Percentiles rank a stretch among this genome's conserved stretches.
These are phyloP conservation scores for Naganishia randhawae DNA, from an alignment of 768 basidiomycete species.

Conservation along the genomic window DNA sequence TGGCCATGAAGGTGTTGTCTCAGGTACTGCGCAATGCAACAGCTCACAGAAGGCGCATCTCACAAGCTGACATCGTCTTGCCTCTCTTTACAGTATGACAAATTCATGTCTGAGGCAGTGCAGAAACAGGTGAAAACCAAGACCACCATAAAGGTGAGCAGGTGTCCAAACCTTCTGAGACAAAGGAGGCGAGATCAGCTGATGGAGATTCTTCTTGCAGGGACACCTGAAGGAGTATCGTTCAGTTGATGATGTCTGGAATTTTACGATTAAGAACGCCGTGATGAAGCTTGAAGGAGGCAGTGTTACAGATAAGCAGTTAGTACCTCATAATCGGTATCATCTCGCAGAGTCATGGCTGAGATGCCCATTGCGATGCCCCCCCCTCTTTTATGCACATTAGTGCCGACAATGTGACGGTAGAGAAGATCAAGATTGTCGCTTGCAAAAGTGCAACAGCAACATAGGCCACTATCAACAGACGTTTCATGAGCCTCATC, in stretches of 20 bases:
- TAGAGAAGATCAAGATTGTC: constrained; percentile 86
- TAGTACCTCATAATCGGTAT: background rate
- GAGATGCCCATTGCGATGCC: too few species aligned
- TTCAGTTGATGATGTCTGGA: constrained; percentile 69
- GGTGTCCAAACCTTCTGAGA: background rate
- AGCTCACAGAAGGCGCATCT: background rate
- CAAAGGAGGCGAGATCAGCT: background rate
- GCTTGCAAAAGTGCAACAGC: constrained; percentile 67
- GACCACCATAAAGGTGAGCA: constrained; percentile 76
- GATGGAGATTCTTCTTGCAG: constrained; percentile 51
- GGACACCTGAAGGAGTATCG: constrained; percentile 79
- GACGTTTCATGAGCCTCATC: background rate
- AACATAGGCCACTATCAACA: background rate
- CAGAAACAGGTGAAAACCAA: constrained; percentile 91
- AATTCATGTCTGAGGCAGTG: constrained; percentile 86
- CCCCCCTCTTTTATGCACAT: background rate
- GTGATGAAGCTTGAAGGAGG: constrained; percentile 81
- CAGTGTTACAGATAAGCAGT: constrained; percentile 30
- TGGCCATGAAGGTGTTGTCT: constrained; percentile 97
- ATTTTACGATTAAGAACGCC: constrained; percentile 91
- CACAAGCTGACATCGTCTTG: background rate
- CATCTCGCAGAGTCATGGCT: background rate
- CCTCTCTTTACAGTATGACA: constrained; percentile 73
- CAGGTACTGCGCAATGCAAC: constrained; percentile 61
- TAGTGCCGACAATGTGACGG: constrained; percentile 50